Base-by-base conservation (phyloP, 768 basidiomycete species). In the Calocera viscosa region DNA sequence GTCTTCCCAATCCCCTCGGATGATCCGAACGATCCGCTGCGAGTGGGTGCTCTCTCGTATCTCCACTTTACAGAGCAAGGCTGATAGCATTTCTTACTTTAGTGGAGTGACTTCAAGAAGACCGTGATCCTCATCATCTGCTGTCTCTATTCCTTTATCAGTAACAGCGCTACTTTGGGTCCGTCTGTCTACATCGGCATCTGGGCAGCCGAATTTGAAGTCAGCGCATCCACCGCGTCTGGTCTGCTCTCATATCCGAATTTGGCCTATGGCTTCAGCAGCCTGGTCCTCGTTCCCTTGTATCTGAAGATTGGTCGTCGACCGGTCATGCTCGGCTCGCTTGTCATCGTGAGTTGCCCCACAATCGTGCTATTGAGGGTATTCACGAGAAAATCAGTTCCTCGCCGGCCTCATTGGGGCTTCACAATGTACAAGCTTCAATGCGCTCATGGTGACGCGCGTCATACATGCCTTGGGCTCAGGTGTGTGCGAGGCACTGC, bases 121-220 rank as follows among this genome's bases (percentile, higher is more conserved):
- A 67, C 63, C 1, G 49, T 67, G 19, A 67, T 67, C 1, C 49
- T 66, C 26, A 66, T 66, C 47, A 49, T 66, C n/a, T 66, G 65
- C 65, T 47, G 41, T 19, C 41, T 49, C 10, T 66, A 66, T n/a
- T 66, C 65, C 26, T 66, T 66, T 32, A 33, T 66, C 40, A 49
- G 65, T 41, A 66, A 66, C 43, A 41, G 38, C 16, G 65, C 65
- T 10, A 43, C 49, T 7, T 26, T 66, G 0, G 65, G 65, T 14
- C 65, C 65, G 32, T 66, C 65, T 12, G 65, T 66, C 7, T 66
- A 66, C 65, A 66, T 66, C 41, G 65, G 65, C 22, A 66, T 66
- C 8, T 66, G 49, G 41, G 41, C 65, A 22, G 49, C 39, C 26
- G 65, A 66, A 28, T 49, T 66, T 22, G 28, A n/a, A 2, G 65